Percentiles rank a stretch among this genome's conserved stretches.
These are phyloP conservation scores for Aureobasidium pullulans DNA, from an alignment of 2,329 filamentous ascomycete species.

Conservation along the genomic window DNA sequence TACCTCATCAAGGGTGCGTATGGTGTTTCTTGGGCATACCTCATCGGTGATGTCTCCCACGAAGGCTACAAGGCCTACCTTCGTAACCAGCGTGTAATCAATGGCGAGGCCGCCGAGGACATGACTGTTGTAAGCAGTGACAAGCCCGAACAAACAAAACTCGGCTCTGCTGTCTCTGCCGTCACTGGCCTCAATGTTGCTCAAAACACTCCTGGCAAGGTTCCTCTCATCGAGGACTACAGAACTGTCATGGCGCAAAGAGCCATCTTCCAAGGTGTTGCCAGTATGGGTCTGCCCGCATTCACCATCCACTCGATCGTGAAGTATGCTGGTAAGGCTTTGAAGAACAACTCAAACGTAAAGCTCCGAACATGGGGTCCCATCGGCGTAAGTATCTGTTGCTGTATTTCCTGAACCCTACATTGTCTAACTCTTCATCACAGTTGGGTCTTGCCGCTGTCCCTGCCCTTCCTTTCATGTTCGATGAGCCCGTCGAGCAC, in stretches of 20 bases:
- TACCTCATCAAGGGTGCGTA: constrained; percentile 76
- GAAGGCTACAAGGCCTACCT: constrained; percentile 95
- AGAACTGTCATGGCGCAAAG: constrained; percentile 85
- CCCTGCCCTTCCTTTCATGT: constrained; percentile 74
- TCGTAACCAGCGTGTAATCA: constrained; percentile 68
- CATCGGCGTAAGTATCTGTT: constrained; percentile 66
- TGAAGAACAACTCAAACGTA: constrained; percentile 74
- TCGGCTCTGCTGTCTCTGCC: constrained; percentile 19
- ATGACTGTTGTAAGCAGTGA: constrained; percentile 22
- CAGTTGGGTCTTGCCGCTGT: constrained; percentile 59
- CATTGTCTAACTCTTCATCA: constrained; percentile 18
- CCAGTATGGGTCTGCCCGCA: constrained; percentile 88
- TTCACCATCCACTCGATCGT: constrained; percentile 94
- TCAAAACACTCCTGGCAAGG: constrained; percentile 32
- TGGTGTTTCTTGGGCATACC: constrained; percentile 84
- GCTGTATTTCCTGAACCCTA: not conserved
- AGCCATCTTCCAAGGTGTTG: constrained; percentile 81
- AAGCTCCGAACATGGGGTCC: constrained; percentile 77
- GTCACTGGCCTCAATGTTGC: constrained; percentile 16
- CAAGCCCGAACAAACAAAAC: constrained; percentile 23
- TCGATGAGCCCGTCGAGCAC: constrained; percentile 87
- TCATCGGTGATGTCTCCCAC: constrained; percentile 81
- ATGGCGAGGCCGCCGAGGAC: constrained; percentile 47
- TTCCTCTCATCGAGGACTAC: constrained; percentile 80
- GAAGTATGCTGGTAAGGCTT: constrained; percentile 74